Base-by-base conservation (phyloP, 148 eudicot species). In the Pouteria glomerata region DNA sequence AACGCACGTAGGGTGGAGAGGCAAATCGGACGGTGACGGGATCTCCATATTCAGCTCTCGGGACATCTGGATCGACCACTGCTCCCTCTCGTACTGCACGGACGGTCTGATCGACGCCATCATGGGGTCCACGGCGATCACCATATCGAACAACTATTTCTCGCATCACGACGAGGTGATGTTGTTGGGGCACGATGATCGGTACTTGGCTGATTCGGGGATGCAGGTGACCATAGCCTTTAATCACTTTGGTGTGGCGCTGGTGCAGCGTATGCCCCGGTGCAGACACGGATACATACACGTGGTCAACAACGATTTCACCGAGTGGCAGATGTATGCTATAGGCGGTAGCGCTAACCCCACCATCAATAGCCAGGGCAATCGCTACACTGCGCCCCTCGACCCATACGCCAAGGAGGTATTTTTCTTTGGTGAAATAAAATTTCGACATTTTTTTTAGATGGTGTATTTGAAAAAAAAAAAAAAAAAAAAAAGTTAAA, bases 201-300 rank as follows among this genome's bases (percentile, higher is more conserved):
- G 75, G 8, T 77, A 81, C 71, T 52, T 79, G 44, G 68, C 80
- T 56, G 89, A 86, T 60, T 74, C 74, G 8, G 89, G 85, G 12
- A 86, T 86, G 89, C 89, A 86, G 84, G 87, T 84, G 78, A 85
- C 89, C 24, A 63, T 86, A 66, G 89, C 89, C 4, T 86, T 83
- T 62, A 86, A 86, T 66, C 71, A 73, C 34, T 86, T 86, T 65
- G 89, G 81, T 13, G 82, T 80, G 76, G 76, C 63, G 66, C 73
- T 86, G 75, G 86, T 83, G 69, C 89, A 86, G 60, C 84, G 89
- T 51, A 86, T 86, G 89, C 89, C 89, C 1, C 74, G 89, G 73
- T 83, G 87, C 31, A 86, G 89, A 67, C 75, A 77, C 71, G 89
- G 89, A 4, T 83, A 83, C 59, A 74, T 85, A 29, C 86, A 86